phyloP scores from a whole-genome alignment of 2,329 filamentous ascomycete species.

The Aspergillus uvarum region DNA sequence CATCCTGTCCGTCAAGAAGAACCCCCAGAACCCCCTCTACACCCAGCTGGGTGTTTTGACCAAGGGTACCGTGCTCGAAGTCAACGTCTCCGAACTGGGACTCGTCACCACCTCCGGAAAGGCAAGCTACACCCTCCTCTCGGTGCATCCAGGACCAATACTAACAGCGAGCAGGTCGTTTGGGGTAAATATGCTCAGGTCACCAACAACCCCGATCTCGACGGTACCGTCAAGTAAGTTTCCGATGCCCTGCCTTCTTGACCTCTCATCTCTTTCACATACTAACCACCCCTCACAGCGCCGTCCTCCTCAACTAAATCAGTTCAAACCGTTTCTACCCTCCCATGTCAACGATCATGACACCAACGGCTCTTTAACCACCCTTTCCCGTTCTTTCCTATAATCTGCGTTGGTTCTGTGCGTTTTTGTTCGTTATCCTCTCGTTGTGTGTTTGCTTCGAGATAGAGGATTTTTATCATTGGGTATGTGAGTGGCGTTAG shows the following conservation, averaged over 20 bases:
- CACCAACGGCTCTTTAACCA: neutral
- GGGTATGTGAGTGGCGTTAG: constrained; percentile 4
- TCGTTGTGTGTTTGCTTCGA: neutral
- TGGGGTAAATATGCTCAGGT: constrained; percentile 85
- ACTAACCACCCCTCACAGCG: neutral
- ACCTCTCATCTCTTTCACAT: neutral
- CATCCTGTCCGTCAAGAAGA: constrained; percentile 77
- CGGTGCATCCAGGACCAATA: neutral
- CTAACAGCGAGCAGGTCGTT: constrained; percentile 55
- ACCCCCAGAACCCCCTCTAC: constrained; percentile 85
- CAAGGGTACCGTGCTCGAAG: constrained; percentile 81
- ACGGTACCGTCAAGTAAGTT: constrained; percentile 59
- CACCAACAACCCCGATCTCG: constrained; percentile 55
- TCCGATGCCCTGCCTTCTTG: neutral
- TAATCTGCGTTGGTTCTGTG: neutral
- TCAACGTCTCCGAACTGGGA: constrained; percentile 90
- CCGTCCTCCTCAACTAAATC: constrained; percentile 3
- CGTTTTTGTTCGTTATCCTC: neutral
- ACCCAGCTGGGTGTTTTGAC: constrained; percentile 89
- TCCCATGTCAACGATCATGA: constrained; percentile 5
- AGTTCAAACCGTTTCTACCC: neutral
- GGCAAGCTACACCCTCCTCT: constrained; percentile 13
- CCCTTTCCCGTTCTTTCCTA: neutral
- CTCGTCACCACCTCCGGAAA: constrained; percentile 89
- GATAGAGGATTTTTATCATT: neutral